These are phyloP conservation scores for Aspergillus sp. DNA, from an alignment of 2,329 filamentous ascomycete genomes.

Conservation along the genomic window DNA sequence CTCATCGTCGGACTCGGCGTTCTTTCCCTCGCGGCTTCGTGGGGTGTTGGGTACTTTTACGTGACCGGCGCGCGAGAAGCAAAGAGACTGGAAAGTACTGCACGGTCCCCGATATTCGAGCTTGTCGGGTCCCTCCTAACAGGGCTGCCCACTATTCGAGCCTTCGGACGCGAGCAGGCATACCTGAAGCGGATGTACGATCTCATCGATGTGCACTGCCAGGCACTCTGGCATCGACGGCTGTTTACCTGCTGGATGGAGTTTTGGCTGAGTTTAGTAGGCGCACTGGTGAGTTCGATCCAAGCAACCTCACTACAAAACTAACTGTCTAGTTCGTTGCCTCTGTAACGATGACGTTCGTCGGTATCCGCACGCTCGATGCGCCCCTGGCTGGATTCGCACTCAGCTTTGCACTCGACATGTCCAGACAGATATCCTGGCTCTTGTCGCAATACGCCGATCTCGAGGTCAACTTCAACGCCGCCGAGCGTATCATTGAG, in stretches of 20 bases:
- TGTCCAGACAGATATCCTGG: conserved; percentile 64
- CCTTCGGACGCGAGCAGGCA: conserved; percentile 66
- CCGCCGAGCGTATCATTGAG: conserved; percentile 50
- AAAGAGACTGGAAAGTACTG: conserved; percentile 74
- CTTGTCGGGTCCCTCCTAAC: conserved; percentile 72
- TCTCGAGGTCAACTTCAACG: conserved; percentile 57
- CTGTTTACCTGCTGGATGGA: conserved; percentile 76
- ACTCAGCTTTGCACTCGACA: conserved; percentile 70
- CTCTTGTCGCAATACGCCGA: conserved; percentile 64
- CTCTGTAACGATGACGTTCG: conserved; percentile 64
- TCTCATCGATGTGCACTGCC: conserved; percentile 67
- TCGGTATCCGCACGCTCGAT: conserved; percentile 62
- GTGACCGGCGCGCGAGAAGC: conserved; percentile 71
- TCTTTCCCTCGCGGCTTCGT: conserved; percentile 52
- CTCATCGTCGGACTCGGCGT: conserved; percentile 64
- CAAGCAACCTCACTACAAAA: not conserved
- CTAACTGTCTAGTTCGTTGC: conserved; percentile 60
- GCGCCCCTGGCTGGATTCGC: conserved; percentile 74
- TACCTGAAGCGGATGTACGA: conserved; percentile 70
- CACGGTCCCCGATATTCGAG: conserved; percentile 78
- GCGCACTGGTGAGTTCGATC: conserved; percentile 43
- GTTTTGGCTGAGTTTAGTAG: conserved; percentile 69
- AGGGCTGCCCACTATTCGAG: conserved; percentile 73
- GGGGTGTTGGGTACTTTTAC: conserved; percentile 52
- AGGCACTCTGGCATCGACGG: conserved; percentile 67